Conservation (phyloP, 306 rosid species). For the Medicago ruthenica region DNA sequence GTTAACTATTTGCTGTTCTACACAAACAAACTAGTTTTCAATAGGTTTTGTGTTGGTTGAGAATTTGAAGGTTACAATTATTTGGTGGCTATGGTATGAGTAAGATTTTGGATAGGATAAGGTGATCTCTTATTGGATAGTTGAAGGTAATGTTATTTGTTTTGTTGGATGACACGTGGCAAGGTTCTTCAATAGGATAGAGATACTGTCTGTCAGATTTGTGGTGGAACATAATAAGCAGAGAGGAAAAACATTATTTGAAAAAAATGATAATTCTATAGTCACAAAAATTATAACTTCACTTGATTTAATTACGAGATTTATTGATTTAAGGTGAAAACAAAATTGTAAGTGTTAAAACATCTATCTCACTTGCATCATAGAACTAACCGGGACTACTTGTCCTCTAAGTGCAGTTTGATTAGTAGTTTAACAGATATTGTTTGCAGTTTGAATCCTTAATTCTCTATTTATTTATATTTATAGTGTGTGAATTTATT, state of each 20-base stretch:
- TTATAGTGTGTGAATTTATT: too few relatives aligned
- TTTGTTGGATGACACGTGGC: slow-evolving; percentile 56
- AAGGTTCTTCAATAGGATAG: slow-evolving; percentile 48
- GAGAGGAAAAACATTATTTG: too few relatives aligned
- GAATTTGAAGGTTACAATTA: slow-evolving; percentile 33
- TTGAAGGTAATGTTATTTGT: slow-evolving; percentile 48
- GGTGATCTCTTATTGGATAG: slow-evolving; percentile 71
- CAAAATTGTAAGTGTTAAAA: too few relatives aligned
- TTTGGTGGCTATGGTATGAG: slow-evolving; percentile 59
- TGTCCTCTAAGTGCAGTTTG: too few relatives aligned
- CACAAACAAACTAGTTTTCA: slow-evolving; percentile 22
- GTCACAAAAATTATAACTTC: not conserved
- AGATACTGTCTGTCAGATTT: slow-evolving; percentile 43
- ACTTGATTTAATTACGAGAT: too few relatives aligned
- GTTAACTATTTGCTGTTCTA: not conserved
- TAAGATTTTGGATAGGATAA: slow-evolving; percentile 87
- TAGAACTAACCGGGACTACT: too few relatives aligned
- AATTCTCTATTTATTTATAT: too few relatives aligned
- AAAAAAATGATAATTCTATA: too few relatives aligned
- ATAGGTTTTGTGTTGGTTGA: slow-evolving; percentile 45
- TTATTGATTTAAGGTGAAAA: too few relatives aligned
- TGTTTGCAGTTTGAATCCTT: too few relatives aligned
- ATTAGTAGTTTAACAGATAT: too few relatives aligned
- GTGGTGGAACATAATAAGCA: slow-evolving; percentile 1
- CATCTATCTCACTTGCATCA: too few relatives aligned